Evolutionary conservation across 768 basidiomycete genomes (phyloP).

Genomic region (Cystobasidiopsis lactophilus): DNA sequence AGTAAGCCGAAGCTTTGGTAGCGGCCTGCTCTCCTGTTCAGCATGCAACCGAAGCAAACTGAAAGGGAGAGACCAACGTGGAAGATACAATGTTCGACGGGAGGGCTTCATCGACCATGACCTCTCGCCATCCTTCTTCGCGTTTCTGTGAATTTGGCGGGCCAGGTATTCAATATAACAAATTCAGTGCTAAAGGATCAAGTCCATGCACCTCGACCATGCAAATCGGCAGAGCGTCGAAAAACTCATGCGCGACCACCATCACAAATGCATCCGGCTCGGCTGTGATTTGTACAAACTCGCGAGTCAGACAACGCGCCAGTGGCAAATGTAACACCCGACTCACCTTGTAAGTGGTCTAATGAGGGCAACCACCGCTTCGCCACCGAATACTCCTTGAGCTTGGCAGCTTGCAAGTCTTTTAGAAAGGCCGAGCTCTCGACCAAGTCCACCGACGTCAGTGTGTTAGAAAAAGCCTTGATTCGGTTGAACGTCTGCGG

Average conservation of each 20-base stretch:
- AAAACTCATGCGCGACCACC: slow-evolving; percentile 87
- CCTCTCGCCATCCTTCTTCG: slow-evolving; percentile 60
- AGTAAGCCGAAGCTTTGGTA: slow-evolving; percentile 8
- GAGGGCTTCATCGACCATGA: slow-evolving; percentile 36
- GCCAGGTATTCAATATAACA: not conserved
- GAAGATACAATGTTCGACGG: not conserved
- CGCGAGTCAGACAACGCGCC: not conserved
- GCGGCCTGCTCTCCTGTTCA: not conserved
- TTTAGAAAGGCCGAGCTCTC: slow-evolving; percentile 14
- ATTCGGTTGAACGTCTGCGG: slow-evolving; percentile 29
- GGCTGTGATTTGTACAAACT: not conserved
- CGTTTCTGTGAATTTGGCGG: slow-evolving; percentile 37
- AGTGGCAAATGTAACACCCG: not conserved
- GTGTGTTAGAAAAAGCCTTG: slow-evolving; percentile 5
- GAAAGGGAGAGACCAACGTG: not conserved
- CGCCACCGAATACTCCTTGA: too few species aligned
- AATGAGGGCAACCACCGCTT: too few species aligned
- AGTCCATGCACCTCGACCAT: slow-evolving; percentile 44
- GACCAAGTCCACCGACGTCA: slow-evolving; percentile 16
- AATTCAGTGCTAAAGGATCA: too few species aligned
- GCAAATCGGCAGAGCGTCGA: slow-evolving; percentile 85
- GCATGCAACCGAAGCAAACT: not conserved
- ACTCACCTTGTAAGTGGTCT: not conserved
- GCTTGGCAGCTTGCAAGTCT: too few species aligned
- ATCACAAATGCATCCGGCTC: slow-evolving; percentile 42